Evolutionary conservation across 2,329 filamentous ascomycete genomes (phyloP), one percentile per base, ranked within the genome.

Genomic region (Eutypa lata): DNA sequence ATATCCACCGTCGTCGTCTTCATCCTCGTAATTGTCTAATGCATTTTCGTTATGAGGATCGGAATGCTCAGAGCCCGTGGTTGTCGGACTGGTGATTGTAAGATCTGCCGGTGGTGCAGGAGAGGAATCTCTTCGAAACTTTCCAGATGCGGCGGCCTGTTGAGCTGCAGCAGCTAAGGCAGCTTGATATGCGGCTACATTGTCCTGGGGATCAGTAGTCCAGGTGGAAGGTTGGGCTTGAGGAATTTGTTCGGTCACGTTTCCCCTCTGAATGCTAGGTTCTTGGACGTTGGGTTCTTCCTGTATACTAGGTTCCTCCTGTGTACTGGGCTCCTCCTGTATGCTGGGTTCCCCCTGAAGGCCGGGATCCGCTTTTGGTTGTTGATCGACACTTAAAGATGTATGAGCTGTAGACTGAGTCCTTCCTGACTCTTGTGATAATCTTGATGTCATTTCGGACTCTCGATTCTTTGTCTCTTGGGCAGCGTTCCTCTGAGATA

Each of bases 121-220:
- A 14, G 76, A 77, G 1, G 75, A 74, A 51, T 82, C 79, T 14
- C 90, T 80, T 16, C 82, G 76, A 61, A 96, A 93, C 52, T 89
- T 87, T 2, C 90, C 90, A 37, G 86, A 87, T 1, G 84, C 84
- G 21, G 85, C 88, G 6, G 91, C 91, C 65, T 87, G 80, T 56
- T 88, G 86, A 10, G 91, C 88, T 7, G 91, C 93, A 46, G 89
- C 87, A 2, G 90, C 91, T 4, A 97, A 77, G 1, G 91, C 91
- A 49, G 88, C 88, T 65, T 96, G 91, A 63, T 97, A 93, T 1
- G 84, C 87, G 42, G 84, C 84, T 52, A 75, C 71, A 26, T 63
- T 68, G 49, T 61, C 64, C 61, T 60, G 56, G 13, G 61, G 60
- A 11, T 47, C 40, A 38, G 51, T 40, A 3, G 49, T 46, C 11